Conservation (phyloP, 148 eudicot species). For the Oxyria digyna region DNA sequence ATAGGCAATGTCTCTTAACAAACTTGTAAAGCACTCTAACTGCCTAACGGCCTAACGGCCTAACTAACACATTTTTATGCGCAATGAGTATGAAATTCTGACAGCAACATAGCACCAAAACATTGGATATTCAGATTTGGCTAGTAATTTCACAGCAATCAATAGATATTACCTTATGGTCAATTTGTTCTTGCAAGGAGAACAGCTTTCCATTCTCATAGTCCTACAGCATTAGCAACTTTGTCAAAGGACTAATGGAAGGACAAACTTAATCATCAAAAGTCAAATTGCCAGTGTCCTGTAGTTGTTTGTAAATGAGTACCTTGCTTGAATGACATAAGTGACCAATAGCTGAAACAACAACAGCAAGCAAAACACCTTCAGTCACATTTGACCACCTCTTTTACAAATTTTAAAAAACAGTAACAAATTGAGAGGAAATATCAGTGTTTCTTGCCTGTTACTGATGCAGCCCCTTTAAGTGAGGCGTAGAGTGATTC, state of each 20-base stretch:
- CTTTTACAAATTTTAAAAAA: background rate
- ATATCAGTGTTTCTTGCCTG: constrained; percentile 42
- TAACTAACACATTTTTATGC: too few species aligned
- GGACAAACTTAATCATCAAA: background rate
- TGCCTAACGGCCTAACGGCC: too few species aligned
- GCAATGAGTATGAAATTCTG: background rate
- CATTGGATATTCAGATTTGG: background rate
- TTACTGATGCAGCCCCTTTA: constrained; percentile 67
- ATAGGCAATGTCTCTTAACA: too few species aligned
- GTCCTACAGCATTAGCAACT: constrained; percentile 29
- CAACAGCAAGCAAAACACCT: constrained; percentile 20
- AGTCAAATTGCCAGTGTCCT: background rate
- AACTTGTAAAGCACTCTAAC: too few species aligned
- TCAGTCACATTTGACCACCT: constrained; percentile 4
- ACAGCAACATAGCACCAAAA: background rate
- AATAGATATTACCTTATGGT: constrained; percentile 56
- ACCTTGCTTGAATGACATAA: constrained; percentile 73
- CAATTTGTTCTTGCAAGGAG: constrained; percentile 78
- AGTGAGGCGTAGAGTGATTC: constrained; percentile 62
- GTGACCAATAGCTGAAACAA: constrained; percentile 75
- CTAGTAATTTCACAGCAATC: background rate
- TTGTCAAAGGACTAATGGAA: constrained; percentile 6
- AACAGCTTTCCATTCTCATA: constrained; percentile 69
- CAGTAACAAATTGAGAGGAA: background rate
- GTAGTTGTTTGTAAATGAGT: constrained; percentile 3